phyloP scores from a whole-genome alignment of 2,329 filamentous ascomycete species.

The Diplodia mutila region DNA sequence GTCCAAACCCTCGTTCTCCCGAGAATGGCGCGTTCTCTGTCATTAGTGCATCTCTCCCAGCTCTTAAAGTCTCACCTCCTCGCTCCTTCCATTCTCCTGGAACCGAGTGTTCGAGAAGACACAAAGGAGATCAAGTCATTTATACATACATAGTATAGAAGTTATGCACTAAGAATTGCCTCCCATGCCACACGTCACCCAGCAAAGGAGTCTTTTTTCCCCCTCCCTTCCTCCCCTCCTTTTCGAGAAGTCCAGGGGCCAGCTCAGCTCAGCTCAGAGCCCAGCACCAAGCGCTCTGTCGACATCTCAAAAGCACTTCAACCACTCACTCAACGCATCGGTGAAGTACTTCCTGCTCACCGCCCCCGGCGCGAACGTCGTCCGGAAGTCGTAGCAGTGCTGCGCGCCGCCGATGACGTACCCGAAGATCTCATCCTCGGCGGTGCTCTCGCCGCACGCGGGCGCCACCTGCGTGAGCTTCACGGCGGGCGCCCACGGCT shows the following conservation, averaged over 20 bases:
- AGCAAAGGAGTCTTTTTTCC: not conserved
- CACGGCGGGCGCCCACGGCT: slow-evolving; percentile 48
- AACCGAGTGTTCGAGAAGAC: not conserved
- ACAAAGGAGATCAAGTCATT: not conserved
- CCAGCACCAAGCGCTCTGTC: too few relatives aligned
- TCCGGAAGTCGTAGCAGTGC: slow-evolving; percentile 54
- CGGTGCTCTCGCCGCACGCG: slow-evolving; percentile 46
- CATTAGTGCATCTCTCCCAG: not conserved
- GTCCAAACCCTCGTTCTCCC: not conserved
- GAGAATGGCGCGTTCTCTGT: not conserved
- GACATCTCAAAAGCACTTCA: slow-evolving; percentile 32
- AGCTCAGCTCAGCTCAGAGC: too few relatives aligned
- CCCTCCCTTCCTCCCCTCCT: too few relatives aligned
- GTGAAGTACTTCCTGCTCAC: slow-evolving; percentile 45
- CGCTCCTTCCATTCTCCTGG: not conserved
- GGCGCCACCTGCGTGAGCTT: slow-evolving; percentile 48
- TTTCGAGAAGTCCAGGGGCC: too few relatives aligned
- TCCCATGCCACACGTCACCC: too few relatives aligned
- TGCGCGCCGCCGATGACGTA: slow-evolving; percentile 50
- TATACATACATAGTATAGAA: not conserved
- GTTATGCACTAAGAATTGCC: not conserved
- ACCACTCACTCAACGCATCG: slow-evolving; percentile 51
- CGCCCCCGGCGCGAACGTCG: slow-evolving; percentile 35
- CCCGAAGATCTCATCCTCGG: slow-evolving; percentile 50
- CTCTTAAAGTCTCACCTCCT: not conserved